Base-by-base conservation (phyloP, 768 basidiomycete species). In the Naganishia kalamii region DNA sequence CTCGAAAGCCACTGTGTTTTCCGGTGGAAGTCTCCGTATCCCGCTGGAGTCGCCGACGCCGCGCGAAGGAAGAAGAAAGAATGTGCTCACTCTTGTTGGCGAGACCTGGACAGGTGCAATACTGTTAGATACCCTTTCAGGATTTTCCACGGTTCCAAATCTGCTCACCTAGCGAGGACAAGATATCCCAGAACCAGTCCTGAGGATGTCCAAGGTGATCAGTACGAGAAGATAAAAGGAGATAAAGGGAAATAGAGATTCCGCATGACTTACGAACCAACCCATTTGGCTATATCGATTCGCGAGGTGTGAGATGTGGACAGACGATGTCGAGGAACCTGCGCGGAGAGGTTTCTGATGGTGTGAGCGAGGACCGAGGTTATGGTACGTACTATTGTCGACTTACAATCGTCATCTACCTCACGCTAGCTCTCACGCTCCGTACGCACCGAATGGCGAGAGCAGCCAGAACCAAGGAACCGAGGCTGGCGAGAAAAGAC, bases 181-280 rank as follows among this genome's bases (percentile, higher is more conserved):
- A 88, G 66, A 97, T 82, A 76, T 97, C 93, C 89, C 88, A 94
- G 80, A 97, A 90, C 91, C 92, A 97, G 82, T 90, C 89, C 78
- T 79, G 27, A 12, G 12, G 8, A n/a, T 23, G 15, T 2, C 32
- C 21, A 15, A 23, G n/a, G 37, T 12, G 19, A 41, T 57, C 54
- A 41, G 13, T 21, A n/a, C 19, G n/a, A 40, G 54, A 12, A 1
- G n/a, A 57, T 13, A n/a, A 57, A 21, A 25, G 37, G 17, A 25
- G 32, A 57, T 33, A 57, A 40, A 25, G 33, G 37, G 23, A 37
- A n/a, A 41, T 41, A 11, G 54, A 17, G 54, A 57, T 7, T 40
- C 35, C 37, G 13, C 54, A 6, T 23, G 15, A 41, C 54, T 35
- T 57, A 57, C 54, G 27, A 57, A 57, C 54, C 54, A 57, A 57